These are phyloP conservation scores for Apophysomyces elegans DNA, from an alignment of 371 early-diverging fungal species.

Conservation along the genomic window DNA sequence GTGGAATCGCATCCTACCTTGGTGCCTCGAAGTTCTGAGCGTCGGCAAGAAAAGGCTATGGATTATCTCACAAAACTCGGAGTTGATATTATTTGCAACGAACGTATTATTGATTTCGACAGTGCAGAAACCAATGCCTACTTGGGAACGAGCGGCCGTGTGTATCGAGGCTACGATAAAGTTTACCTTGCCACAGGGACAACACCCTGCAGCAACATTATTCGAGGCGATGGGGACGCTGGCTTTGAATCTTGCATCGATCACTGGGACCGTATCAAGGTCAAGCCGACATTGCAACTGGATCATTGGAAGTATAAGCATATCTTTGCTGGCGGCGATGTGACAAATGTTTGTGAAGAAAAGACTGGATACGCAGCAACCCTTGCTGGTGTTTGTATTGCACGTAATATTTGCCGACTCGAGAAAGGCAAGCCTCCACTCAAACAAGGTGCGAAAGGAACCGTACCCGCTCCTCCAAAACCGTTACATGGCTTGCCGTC, in stretches of 20 bases:
- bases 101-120: slow-evolving; percentile 53
- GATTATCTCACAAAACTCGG: slow-evolving; percentile 56
- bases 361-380: slow-evolving; percentile 63
- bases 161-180: slow-evolving; percentile 37
- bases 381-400: slow-evolving; percentile 45
- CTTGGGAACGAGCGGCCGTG: slow-evolving; percentile 34
- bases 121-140: slow-evolving; percentile 35
- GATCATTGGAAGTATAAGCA: slow-evolving; percentile 54
- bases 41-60: slow-evolving; percentile 47
- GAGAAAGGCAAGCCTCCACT: slow-evolving; percentile 45
- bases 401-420: slow-evolving; percentile 46
- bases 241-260: slow-evolving; percentile 40
- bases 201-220: slow-evolving; percentile 29
- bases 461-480: slow-evolving; percentile 29
- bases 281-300: slow-evolving; percentile 64
- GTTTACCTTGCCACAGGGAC: slow-evolving; percentile 48
- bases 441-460: slow-evolving; percentile 40
- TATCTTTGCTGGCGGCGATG: slow-evolving; percentile 71
- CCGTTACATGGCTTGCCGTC: slow-evolving; percentile 36
- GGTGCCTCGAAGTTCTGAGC: slow-evolving; percentile 36
- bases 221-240: slow-evolving; percentile 18
- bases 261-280: slow-evolving; percentile 44
- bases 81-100: slow-evolving; percentile 62
- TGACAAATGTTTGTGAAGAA: slow-evolving; percentile 58
- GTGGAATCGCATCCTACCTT: slow-evolving; percentile 45